Evolutionary conservation across 257 asterid genomes (phyloP).

Genomic region (Capsicum pubescens): DNA sequence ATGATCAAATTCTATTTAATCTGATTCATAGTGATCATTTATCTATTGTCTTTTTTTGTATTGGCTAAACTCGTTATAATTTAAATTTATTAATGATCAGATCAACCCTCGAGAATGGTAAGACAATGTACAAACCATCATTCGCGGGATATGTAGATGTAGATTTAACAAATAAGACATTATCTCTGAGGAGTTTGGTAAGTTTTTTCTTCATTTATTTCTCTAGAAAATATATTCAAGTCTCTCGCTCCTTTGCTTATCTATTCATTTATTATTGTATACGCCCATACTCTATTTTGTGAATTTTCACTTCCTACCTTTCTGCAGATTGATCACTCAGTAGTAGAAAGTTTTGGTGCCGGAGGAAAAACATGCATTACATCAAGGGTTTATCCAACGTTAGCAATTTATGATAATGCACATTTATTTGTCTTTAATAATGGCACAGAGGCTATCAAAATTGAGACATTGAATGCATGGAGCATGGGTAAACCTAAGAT

Average conservation of each 20-base stretch:
- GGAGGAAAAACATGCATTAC: constrained; percentile 50
- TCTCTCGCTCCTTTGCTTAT: not conserved
- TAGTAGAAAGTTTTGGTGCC: constrained; percentile 51
- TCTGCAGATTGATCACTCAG: constrained; percentile 51
- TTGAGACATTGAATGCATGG: constrained; percentile 46
- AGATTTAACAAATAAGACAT: constrained; percentile 38
- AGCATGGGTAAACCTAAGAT: constrained; percentile 40
- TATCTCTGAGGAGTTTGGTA: constrained; percentile 49
- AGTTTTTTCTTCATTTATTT: not conserved
- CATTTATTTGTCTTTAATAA: constrained; percentile 50
- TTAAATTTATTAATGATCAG: constrained; percentile 10
- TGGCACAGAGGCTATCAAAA: constrained; percentile 41
- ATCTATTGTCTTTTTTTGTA: not conserved
- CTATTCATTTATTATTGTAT: not conserved
- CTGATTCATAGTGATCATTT: not conserved
- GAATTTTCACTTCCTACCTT: not conserved
- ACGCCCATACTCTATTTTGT: no score
- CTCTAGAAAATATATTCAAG: no score
- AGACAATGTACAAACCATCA: constrained; percentile 42
- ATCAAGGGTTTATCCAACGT: constrained; percentile 51
- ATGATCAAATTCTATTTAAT: not conserved
- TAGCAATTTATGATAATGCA: constrained; percentile 39
- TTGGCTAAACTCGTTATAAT: not conserved
- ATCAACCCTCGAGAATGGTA: constrained; percentile 35
- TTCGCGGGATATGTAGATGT: constrained; percentile 49